Percentiles rank a stretch among this genome's conserved stretches.
Conservation (phyloP, 805 yeast genomes). For the Saturnispora saitoi region DNA sequence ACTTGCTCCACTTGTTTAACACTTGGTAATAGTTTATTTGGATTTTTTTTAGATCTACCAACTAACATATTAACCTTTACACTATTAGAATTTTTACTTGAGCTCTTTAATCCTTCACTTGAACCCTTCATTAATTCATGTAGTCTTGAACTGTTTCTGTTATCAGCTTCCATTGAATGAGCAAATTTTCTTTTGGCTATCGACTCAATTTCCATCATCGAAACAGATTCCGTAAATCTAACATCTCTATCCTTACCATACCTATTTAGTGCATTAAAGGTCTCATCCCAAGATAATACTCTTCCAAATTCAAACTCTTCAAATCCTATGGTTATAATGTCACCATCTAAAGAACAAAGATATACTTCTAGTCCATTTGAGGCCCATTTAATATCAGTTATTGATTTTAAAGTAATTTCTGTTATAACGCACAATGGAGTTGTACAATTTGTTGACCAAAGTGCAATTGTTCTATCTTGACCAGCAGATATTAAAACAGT, state of each 20-base stretch:
- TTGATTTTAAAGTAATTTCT: constrained; percentile 66
- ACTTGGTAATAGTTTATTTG: constrained; percentile 16
- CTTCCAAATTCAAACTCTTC: constrained; percentile 55
- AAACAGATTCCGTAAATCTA: constrained; percentile 80
- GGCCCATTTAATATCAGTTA: constrained; percentile 86
- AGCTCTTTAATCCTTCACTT: constrained; percentile 5
- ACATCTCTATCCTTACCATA: constrained; percentile 86
- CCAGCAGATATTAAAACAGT: constrained; percentile 93
- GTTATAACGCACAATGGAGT: constrained; percentile 75
- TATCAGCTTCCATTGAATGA: constrained; percentile 4
- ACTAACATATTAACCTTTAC: constrained; percentile 21
- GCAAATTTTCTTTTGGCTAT: constrained; percentile 31
- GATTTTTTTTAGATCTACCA: constrained; percentile 28
- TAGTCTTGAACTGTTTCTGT: constrained; percentile 23
- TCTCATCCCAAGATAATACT: constrained; percentile 52
- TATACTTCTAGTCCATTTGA: constrained; percentile 71
- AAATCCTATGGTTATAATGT: constrained; percentile 60
- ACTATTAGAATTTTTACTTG: background rate
- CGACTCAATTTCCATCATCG: constrained; percentile 68
- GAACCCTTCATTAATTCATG: constrained; percentile 33
- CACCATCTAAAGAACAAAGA: constrained; percentile 77
- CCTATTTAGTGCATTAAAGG: constrained; percentile 61
- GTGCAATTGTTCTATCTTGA: constrained; percentile 79
- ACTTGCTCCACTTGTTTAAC: constrained; percentile 2
- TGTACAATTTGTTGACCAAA: constrained; percentile 76